phyloP scores from a whole-genome alignment of 75 land plant species.

The Cupressus sempervirens region DNA sequence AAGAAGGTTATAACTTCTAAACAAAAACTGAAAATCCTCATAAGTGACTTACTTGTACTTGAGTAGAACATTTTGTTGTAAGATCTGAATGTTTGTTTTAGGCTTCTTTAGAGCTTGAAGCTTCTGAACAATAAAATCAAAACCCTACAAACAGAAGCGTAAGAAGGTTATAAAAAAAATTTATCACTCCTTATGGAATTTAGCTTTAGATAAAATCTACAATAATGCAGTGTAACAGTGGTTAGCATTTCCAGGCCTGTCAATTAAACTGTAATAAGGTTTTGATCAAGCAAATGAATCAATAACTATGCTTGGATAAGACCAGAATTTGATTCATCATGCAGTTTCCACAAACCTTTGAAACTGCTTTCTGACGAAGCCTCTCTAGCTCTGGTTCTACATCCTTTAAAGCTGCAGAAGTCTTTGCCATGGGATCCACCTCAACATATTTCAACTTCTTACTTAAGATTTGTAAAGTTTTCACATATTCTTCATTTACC shows the following conservation, averaged over 20 bases:
- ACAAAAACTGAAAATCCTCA: not conserved
- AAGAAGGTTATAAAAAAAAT: constrained; percentile 8
- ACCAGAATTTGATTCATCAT: not conserved
- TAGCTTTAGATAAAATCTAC: constrained; percentile 1
- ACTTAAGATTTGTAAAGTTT: constrained; percentile 77
- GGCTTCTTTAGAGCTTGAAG: constrained; percentile 95
- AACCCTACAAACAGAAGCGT: constrained; percentile 40
- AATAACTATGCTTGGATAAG: not conserved
- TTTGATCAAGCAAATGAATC: not conserved
- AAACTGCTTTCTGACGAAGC: constrained; percentile 85
- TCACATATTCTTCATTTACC: constrained; percentile 99
- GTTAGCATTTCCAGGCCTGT: not conserved
- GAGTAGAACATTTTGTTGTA: constrained; percentile 95
- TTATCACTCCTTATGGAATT: not conserved
- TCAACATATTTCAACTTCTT: constrained; percentile 83
- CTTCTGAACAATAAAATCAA: constrained; percentile 92
- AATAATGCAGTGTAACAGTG: not conserved
- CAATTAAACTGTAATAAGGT: not conserved
- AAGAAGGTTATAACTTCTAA: constrained; percentile 49
- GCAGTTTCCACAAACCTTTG: constrained; percentile 52
- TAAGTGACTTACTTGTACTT: constrained; percentile 48
- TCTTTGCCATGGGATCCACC: constrained; percentile 70
- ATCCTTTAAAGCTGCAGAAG: constrained; percentile 87
- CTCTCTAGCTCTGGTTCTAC: constrained; percentile 94
- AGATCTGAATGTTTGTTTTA: constrained; percentile 96